Evolutionary conservation across 345 rosid species (phyloP), one percentile per base, ranked within the genome.

Genomic region (Brassica cretica): DNA sequence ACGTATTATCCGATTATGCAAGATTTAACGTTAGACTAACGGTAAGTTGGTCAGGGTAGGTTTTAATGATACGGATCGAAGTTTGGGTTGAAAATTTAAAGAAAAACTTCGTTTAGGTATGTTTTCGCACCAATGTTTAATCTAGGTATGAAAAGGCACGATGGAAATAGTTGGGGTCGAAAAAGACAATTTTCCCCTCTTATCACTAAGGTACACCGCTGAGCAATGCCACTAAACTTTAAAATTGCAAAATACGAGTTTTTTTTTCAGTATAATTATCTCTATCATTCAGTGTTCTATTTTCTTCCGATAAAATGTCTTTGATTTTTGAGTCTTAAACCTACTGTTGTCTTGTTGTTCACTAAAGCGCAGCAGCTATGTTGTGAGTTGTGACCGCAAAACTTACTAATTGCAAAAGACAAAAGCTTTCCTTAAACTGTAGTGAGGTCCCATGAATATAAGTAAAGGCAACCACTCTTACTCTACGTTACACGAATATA

Each of bases 401-500:
- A 62, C 70, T 63, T 56, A 53, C 61, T 61, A 73, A 73, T 68
- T 35, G 78, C 74, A 37, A 27, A 73, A 73, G 64, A 62, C 32
- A 12, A 27, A 49, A 51, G 18, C 6, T 10, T 5, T 5, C 61
- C 74, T 16, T 33, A 25, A 64, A 56, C 10, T 79, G 74, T 73
- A 49, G 56, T 49, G 56, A 51, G 56, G 19, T 51, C 56, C 56
- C 56, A 51, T n/a, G 56, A 51, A 51, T 51, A 65, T 68, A 33
- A 33, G 82, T 68, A 69, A 5, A 79, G 67, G 75, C 18, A 51
- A 51, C 70, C 74, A 9, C 16, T 74, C 66, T 73, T 73, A 14
- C 78, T 55, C 79, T 79, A 79, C 59, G 74, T 35, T 73, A 73
- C 82, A 62, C 61, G 24, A 74, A 63, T 53, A 68, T 39, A 35